Conservation (phyloP, 306 rosid species). For the Mimosa bimucronata region DNA sequence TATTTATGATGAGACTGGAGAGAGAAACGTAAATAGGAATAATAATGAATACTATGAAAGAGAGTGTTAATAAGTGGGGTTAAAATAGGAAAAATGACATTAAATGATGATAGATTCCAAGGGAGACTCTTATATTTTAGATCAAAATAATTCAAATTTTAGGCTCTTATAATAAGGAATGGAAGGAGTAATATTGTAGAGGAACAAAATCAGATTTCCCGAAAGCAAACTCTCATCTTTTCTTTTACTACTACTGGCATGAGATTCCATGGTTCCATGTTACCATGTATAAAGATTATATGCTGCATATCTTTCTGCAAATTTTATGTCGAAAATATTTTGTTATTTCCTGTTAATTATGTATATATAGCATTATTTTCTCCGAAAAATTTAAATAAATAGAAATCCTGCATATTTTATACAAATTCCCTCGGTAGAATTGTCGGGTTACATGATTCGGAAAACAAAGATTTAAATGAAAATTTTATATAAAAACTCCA, state of each 20-base stretch:
- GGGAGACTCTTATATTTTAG: too few species aligned
- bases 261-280: background rate
- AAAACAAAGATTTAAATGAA: too few species aligned
- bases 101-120: too few species aligned
- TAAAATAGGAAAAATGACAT: too few species aligned
- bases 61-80: too few species aligned
- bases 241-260: background rate
- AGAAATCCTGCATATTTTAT: background rate
- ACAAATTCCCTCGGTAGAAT: background rate
- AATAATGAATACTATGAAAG: too few species aligned
- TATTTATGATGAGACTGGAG: too few species aligned
- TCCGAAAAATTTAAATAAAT: background rate
- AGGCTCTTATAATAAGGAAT: too few species aligned
- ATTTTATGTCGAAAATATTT: background rate
- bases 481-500: background rate
- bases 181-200: background rate
- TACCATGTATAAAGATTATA: background rate
- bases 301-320: background rate
- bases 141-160: too few species aligned
- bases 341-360: background rate
- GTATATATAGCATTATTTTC: background rate
- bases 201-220: background rate
- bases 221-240: slow-evolving; percentile 2
- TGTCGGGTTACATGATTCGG: too few species aligned
- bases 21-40: too few species aligned